A percentile compares a stretch with the other conserved stretches of the same genome.
These are phyloP conservation scores for Mycena polygramma DNA, from an alignment of 768 basidiomycete genomes.

Conservation along the genomic window DNA sequence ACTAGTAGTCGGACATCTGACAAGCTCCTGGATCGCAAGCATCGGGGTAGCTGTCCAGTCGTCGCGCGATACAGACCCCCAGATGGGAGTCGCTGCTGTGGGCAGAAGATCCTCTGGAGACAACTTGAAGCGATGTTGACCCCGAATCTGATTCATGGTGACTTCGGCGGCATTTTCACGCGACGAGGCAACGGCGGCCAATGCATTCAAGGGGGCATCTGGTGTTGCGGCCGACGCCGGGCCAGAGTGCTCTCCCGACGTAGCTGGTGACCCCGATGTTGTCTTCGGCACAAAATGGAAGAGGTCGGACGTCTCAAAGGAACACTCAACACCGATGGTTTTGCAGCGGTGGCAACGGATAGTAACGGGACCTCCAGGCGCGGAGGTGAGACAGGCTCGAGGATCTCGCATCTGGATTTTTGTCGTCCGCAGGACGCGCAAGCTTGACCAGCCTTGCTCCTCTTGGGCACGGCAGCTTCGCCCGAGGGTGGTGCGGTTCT, in stretches of 20 bases:
- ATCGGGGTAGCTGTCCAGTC: conserved; percentile 62
- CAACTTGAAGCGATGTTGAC: conserved; percentile 45
- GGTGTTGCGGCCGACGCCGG: neutral
- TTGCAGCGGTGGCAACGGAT: conserved; percentile 64
- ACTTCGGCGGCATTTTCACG: conserved; percentile 21
- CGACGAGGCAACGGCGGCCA: conserved; percentile 32
- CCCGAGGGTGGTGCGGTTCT: neutral
- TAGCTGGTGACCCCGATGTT: conserved; percentile 9
- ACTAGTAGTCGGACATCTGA: conserved; percentile 41
- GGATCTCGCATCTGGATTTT: conserved; percentile 64
- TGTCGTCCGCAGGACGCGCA: conserved; percentile 53
- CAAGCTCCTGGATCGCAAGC: conserved; percentile 59
- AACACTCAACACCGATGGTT: conserved; percentile 60
- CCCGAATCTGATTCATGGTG: conserved; percentile 5
- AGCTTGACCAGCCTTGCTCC: conserved; percentile 3
- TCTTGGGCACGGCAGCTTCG: neutral
- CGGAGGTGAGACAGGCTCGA: conserved; percentile 47
- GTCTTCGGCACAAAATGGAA: conserved; percentile 41
- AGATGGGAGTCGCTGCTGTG: conserved; percentile 53
- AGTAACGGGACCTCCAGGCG: conserved; percentile 10
- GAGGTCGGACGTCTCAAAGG: conserved; percentile 55
- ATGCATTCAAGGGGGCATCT: conserved; percentile 25
- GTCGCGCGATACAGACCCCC: conserved; percentile 50
- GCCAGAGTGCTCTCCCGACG: neutral
- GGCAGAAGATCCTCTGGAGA: conserved; percentile 53